Conservation (phyloP, 768 basidiomycete genomes). For the Mycena maculata region DNA sequence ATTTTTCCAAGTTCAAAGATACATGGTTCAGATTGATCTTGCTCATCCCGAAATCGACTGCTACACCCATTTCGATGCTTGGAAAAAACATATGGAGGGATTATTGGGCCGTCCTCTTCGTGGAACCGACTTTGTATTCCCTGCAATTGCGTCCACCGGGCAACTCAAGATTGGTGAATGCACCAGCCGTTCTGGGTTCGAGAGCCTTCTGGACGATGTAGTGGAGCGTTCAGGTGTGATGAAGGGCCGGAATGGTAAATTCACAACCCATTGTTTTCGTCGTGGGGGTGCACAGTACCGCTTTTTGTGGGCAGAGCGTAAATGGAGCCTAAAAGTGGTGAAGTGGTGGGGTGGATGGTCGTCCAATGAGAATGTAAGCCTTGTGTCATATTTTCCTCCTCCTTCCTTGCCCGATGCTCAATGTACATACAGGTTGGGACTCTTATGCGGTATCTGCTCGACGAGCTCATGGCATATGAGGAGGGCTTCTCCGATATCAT, state of each 20-base stretch:
- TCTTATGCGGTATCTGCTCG: constrained; percentile 42
- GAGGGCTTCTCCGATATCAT: constrained; percentile 42
- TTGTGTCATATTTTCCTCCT: constrained; percentile 20
- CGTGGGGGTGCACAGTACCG: constrained; percentile 42
- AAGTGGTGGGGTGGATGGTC: constrained; percentile 48
- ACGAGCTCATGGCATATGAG: constrained; percentile 44
- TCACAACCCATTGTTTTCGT: constrained; percentile 43
- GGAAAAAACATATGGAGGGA: constrained; percentile 22
- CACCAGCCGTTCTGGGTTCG: constrained; percentile 37
- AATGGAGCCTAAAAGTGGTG: constrained; percentile 41
- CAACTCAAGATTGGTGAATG: constrained; percentile 37
- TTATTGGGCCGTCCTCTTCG: constrained; percentile 27
- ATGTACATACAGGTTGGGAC: constrained; percentile 28
- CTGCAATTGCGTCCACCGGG: constrained; percentile 37
- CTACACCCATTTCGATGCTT: constrained; percentile 26
- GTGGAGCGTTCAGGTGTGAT: constrained; percentile 33
- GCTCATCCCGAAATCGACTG: constrained; percentile 35
- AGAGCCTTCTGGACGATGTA: constrained; percentile 38
- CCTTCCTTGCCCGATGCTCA: neutral
- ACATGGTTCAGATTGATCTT: constrained; percentile 22
- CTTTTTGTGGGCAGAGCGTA: constrained; percentile 39
- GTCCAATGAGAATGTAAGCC: constrained; percentile 36
- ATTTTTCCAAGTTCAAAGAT: constrained; percentile 22
- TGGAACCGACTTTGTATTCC: constrained; percentile 35
- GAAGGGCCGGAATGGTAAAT: constrained; percentile 29